Evolutionary conservation across 768 basidiomycete genomes (phyloP), one percentile per base, ranked within the genome.

Genomic region (Mycena haematopus): DNA sequence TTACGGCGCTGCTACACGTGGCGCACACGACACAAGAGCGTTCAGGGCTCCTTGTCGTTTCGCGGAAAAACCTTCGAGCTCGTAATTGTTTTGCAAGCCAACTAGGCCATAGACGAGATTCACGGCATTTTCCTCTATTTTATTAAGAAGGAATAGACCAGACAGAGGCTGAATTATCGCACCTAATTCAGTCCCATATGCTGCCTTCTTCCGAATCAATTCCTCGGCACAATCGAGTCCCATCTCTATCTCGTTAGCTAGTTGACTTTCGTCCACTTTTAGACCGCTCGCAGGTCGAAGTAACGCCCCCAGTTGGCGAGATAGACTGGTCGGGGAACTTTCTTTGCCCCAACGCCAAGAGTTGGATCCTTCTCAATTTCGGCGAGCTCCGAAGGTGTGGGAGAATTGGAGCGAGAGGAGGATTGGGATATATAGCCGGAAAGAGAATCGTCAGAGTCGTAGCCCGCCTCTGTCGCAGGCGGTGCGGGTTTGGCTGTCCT

Each of bases 141-240:
- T 8, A 45, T 17, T 59, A 31, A 13, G 49, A 60, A 54, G 24
- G 27, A 15, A 4, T 11, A 29, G 22, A 35, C 15, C n/a, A n/a
- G n/a, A 21, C 22, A 44, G 35, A 40, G 45, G 38, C 17, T 54
- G 33, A 52, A 25, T 52, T 1, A 33, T 78, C 87, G 58, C 68
- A 95, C 96, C 88, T 17, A 99, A 82, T 72, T 99, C 97, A 1
- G 86, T 87, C 15, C 97, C 97, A 75, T 89, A 99, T 14, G 80
- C 84, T 36, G 82, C 80, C 76, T 97, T 99, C 69, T 86, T 86
- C 51, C 96, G 78, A 25, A 99, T 90, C 44, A 99, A 76, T 64
- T 86, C 87, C 70, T 95, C 95, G 0, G 91, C 96, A 65, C 82
- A 82, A 57, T 83, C 82, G 29, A 99, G 76, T 2, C 87, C 96